Percentiles rank a stretch among this genome's conserved stretches.
Conservation (phyloP, 2,329 filamentous ascomycete species). For the Chalara sp. region DNA sequence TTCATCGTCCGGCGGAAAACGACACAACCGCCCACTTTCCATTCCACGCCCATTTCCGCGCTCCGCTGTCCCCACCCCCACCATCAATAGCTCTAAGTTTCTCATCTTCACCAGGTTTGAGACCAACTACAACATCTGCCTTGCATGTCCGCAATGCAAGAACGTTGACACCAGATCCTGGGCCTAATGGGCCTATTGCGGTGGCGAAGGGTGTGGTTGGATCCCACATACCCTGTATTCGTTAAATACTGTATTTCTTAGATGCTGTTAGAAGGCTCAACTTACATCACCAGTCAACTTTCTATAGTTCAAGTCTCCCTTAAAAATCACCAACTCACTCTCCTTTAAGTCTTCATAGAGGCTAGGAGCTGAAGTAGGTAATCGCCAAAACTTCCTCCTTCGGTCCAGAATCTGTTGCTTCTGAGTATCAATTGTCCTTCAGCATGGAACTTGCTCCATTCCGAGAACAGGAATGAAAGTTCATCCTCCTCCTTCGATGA, state of each 20-base stretch:
- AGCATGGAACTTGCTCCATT: slow-evolving; percentile 73
- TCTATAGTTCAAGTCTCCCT: slow-evolving; percentile 94
- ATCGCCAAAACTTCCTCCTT: slow-evolving; percentile 79
- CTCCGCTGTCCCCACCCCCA: slow-evolving; percentile 57
- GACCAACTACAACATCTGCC: slow-evolving; percentile 87
- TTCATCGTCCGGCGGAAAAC: slow-evolving; percentile 56
- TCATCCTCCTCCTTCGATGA: slow-evolving; percentile 60
- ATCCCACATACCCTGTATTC: slow-evolving; percentile 66
- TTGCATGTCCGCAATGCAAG: slow-evolving; percentile 92
- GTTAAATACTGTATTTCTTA: background rate
- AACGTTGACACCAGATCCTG: slow-evolving; percentile 73
- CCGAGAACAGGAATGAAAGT: slow-evolving; percentile 69
- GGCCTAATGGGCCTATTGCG: slow-evolving; percentile 81
- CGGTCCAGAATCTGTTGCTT: slow-evolving; percentile 88
- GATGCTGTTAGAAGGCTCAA: slow-evolving; percentile 11
- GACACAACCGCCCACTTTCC: slow-evolving; percentile 97
- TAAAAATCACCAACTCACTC: slow-evolving; percentile 88
- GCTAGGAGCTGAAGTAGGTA: slow-evolving; percentile 61
- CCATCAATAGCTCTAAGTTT: slow-evolving; percentile 60
- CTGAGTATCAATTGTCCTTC: slow-evolving; percentile 80
- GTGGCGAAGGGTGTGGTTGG: slow-evolving; percentile 78
- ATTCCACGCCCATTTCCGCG: slow-evolving; percentile 87
- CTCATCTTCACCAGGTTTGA: slow-evolving; percentile 79
- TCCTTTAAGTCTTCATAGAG: slow-evolving; percentile 72
- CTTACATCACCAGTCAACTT: slow-evolving; percentile 86